Percentiles rank a stretch among this genome's conserved stretches.
Evolutionary conservation across 2,329 filamentous ascomycete species (phyloP).

Genomic region (Pestalotiopsis sp.): DNA sequence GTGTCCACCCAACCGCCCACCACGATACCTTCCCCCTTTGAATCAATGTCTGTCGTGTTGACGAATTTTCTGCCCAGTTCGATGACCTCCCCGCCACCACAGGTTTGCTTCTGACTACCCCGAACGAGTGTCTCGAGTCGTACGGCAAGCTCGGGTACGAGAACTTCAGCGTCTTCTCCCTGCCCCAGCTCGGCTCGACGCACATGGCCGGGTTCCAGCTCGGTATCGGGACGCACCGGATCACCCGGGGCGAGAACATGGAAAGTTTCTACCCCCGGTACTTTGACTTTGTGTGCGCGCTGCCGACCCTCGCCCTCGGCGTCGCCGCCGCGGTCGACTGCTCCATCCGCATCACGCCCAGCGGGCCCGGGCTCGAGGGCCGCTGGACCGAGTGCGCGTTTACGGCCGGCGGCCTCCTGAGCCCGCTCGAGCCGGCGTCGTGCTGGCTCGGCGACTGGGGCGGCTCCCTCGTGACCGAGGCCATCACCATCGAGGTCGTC

Average conservation of each 20-base stretch:
- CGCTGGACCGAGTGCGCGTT: background rate
- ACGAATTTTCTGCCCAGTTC: background rate
- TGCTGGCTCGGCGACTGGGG: too few relatives aligned
- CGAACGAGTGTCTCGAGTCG: background rate
- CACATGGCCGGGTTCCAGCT: background rate
- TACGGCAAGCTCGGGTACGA: background rate
- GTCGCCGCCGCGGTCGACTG: background rate
- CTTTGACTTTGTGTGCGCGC: background rate
- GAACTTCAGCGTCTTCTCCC: background rate
- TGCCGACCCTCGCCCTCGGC: background rate
- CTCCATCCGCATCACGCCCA: background rate
- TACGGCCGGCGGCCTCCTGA: background rate
- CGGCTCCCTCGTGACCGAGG: too few relatives aligned
- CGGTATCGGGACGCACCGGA: background rate
- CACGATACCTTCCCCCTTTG: background rate
- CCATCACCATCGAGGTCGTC: background rate
- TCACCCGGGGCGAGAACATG: background rate
- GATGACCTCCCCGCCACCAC: background rate
- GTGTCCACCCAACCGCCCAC: background rate
- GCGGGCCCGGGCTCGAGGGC: background rate
- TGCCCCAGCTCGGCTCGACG: background rate
- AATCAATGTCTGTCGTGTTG: background rate
- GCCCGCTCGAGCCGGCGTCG: background rate
- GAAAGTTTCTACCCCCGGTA: background rate
- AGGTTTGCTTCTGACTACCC: background rate